These are phyloP conservation scores for Penicillium waksmanii DNA, from an alignment of 495 filamentous ascomycete genomes.

Conservation along the genomic window DNA sequence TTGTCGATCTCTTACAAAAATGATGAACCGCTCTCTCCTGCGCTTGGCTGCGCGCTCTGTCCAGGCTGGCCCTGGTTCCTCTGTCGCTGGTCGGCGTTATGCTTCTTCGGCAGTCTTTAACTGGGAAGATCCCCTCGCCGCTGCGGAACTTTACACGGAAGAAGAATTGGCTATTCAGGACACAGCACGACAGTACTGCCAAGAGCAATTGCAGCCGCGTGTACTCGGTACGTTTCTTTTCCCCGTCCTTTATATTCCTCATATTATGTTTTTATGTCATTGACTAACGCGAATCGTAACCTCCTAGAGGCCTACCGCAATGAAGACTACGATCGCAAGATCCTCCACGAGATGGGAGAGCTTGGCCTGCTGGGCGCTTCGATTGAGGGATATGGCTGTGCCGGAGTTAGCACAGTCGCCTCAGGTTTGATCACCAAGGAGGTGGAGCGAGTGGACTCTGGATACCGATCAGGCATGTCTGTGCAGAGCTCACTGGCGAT, in stretches of 20 bases:
- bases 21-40: constrained; percentile 45
- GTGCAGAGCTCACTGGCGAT: constrained; percentile 95
- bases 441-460: constrained; percentile 93
- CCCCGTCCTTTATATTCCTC: not conserved
- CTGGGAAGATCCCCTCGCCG: constrained; percentile 88
- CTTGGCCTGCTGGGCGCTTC: constrained; percentile 89
- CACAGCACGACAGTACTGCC: constrained; percentile 89
- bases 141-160: constrained; percentile 75
- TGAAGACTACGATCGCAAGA: constrained; percentile 87
- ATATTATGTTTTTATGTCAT: not conserved
- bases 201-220: constrained; percentile 81
- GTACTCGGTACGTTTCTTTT: constrained; percentile 71
- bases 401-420: constrained; percentile 90
- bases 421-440: constrained; percentile 93
- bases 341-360: constrained; percentile 95
- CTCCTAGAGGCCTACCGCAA: constrained; percentile 86
- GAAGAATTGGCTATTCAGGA: constrained; percentile 90
- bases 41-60: constrained; percentile 42
- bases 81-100: constrained; percentile 41
- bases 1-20: constrained; percentile 7
- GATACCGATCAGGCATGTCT: constrained; percentile 94
- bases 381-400: constrained; percentile 90
- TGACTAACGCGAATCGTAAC: constrained; percentile 5
- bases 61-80: constrained; percentile 25
- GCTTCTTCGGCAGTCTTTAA: constrained; percentile 68